phyloP scores from a whole-genome alignment of 345 rosid genomes.

The Salix udensis region DNA sequence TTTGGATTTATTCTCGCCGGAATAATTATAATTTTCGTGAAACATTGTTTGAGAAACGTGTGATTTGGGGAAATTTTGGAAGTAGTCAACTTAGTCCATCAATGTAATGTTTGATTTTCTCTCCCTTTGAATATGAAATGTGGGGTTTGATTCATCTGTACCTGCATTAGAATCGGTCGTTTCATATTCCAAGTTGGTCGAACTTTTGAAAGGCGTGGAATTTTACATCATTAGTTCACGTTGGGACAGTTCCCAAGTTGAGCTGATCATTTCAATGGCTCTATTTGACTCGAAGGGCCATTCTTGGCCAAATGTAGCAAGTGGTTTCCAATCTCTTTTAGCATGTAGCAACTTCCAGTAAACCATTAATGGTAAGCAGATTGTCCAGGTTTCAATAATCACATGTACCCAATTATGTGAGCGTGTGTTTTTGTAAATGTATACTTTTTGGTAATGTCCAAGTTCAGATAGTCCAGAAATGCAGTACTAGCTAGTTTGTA shows the following conservation, averaged over 20 bases:
- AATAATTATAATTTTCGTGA: not conserved
- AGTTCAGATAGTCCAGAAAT: not conserved
- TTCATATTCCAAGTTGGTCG: not conserved
- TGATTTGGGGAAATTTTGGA: not conserved
- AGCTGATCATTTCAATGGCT: not conserved
- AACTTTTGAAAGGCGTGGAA: not conserved
- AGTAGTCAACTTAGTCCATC: not conserved
- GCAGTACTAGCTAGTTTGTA: not conserved
- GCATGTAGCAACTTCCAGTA: not conserved
- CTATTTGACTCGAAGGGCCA: not conserved
- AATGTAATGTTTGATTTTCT: not conserved
- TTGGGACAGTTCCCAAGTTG: not conserved
- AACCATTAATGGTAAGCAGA: not conserved
- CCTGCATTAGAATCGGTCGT: conserved; percentile 3
- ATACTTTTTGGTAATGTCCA: not conserved
- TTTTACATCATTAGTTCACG: not conserved
- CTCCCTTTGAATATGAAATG: not conserved
- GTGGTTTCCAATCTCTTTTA: not conserved
- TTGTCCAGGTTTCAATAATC: not conserved
- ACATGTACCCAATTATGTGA: not conserved
- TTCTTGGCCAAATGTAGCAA: not conserved
- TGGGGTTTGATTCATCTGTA: conserved; percentile 21
- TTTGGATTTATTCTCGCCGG: not conserved
- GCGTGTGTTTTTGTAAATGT: too few species aligned
- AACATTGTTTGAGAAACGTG: not conserved